These are phyloP conservation scores for Lactarius deliciosus DNA, from an alignment of 768 basidiomycete species.

Conservation along the genomic window DNA sequence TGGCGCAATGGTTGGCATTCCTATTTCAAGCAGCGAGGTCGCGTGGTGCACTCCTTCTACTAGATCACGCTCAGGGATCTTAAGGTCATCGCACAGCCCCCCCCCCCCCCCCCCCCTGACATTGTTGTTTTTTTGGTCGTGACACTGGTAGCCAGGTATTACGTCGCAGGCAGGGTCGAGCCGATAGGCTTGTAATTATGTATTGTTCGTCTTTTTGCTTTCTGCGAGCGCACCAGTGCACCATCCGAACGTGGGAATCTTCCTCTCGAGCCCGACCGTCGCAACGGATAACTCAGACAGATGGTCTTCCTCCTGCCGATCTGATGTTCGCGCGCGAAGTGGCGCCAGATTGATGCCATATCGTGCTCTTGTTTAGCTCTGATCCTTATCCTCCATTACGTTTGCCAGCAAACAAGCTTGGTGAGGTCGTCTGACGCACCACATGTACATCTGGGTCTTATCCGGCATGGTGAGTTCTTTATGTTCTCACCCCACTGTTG, in stretches of 20 bases:
- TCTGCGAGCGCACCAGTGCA: background rate
- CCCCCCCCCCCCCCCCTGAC: background rate
- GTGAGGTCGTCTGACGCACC: background rate
- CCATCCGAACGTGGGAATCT: background rate
- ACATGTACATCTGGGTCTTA: background rate
- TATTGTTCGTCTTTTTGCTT: background rate
- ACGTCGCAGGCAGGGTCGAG: background rate
- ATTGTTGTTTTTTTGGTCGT: background rate
- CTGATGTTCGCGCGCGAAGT: background rate
- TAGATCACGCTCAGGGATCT: background rate
- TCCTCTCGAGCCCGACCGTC: background rate
- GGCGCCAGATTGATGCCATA: background rate
- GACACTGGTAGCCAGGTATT: background rate
- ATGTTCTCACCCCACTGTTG: background rate
- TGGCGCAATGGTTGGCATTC: background rate
- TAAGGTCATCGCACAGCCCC: background rate
- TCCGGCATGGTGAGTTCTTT: background rate
- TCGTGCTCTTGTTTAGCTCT: background rate
- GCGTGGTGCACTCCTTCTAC: background rate
- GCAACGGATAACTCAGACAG: background rate
- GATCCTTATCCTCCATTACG: background rate
- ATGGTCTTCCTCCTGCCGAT: background rate
- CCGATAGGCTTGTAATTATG: background rate
- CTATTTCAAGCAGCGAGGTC: background rate
- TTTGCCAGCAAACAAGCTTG: background rate